Evolutionary conservation across 306 rosid species (phyloP), one percentile per base, ranked within the genome.

Genomic region (Gynostemma pentaphyllum): DNA sequence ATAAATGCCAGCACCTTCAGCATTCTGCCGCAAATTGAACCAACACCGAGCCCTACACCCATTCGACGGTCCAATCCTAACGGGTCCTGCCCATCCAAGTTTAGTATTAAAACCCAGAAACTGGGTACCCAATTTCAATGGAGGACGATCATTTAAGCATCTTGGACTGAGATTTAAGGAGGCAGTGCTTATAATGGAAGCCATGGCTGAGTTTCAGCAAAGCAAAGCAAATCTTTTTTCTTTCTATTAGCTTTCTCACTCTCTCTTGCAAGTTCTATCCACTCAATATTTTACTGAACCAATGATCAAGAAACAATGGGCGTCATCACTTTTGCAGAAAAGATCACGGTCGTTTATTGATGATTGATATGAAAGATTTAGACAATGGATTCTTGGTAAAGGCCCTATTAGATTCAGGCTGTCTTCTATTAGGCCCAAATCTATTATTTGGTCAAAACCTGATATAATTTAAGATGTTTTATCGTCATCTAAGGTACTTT

Each of bases 1-100:
- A 81, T 92, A 92, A 73, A 92, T 88, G 9, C 98, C 98, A 68
- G 96, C 96, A 64, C 95, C 96, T 80, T 92, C 88, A 14, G 96
- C 95, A 72, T 79, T 88, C 57, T 86, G 81, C 18, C 99, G 95
- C 30, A 92, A 88, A 47, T 42, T 86, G 80, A 92, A 92, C 95
- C 96, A 92, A 82, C 99, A 84, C 55, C 62, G 79, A 62, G 81
- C 70, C 71, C 77, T 84, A 54, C 79, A 79, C 60, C 99, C 96
- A 49, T 88, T 92, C 50, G 95, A 84, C 60, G 96, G 94, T 72
- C 99, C 99, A 67, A 83, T 65, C 44, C 30, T 16, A 6, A 79
- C 49, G 70, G 75, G 74, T 26, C 77, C 53, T 62, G 67, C 47
- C 70, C 71, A 72, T 19, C 88, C 87, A 9, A 76, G 66, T 41